phyloP scores from a whole-genome alignment of 495 filamentous ascomycete species.

The Trypethelium eluteriae region DNA sequence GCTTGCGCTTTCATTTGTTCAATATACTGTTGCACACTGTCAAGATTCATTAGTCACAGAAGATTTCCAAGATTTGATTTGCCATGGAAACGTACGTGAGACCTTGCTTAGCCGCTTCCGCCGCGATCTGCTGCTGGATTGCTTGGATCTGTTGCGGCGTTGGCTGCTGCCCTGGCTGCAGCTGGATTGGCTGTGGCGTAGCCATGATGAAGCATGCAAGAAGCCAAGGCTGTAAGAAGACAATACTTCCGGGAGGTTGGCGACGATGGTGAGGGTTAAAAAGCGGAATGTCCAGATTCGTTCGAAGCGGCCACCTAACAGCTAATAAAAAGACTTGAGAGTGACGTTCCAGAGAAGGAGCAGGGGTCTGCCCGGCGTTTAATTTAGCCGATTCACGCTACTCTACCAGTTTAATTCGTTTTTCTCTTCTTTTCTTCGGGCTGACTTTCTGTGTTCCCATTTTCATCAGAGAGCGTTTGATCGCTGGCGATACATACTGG shows the following conservation, averaged over 20 bases:
- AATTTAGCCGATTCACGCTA: not conserved
- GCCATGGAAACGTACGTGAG: conserved; percentile 32
- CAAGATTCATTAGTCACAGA: not conserved
- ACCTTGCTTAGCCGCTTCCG: conserved; percentile 57
- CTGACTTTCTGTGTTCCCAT: no score
- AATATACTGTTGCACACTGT: conserved; percentile 53
- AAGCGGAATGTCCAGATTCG: not conserved
- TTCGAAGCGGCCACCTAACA: not conserved
- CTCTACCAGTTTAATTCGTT: not conserved
- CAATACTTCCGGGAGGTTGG: not conserved
- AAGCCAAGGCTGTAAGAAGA: not conserved
- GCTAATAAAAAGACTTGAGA: not conserved
- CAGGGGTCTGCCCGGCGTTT: not conserved
- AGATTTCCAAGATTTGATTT: not conserved
- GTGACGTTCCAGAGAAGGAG: not conserved
- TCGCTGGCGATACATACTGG: no score
- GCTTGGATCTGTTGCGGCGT: conserved; percentile 73
- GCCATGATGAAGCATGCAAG: conserved; percentile 3
- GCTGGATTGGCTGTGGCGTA: conserved; percentile 6
- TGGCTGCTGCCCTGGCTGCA: conserved; percentile 54
- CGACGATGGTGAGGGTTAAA: conserved; percentile 14
- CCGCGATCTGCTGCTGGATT: conserved; percentile 77
- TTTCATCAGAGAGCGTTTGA: no score
- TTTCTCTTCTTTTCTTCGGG: not conserved
- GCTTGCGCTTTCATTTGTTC: conserved; percentile 50